phyloP scores from a whole-genome alignment of 371 early-diverging fungal species.

The Nematocida parisii region DNA sequence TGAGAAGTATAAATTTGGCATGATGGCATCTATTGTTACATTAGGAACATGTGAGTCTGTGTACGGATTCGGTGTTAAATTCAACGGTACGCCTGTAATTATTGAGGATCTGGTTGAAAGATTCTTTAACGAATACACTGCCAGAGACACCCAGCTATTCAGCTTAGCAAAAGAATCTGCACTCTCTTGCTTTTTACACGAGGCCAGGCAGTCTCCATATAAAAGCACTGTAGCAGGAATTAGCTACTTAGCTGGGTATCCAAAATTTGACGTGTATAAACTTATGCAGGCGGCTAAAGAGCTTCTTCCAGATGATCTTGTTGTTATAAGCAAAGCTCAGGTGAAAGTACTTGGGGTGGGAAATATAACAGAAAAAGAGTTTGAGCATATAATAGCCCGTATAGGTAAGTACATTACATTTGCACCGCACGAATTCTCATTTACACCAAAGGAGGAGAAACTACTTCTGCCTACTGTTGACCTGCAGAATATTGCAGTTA shows the following conservation, averaged over 20 bases:
- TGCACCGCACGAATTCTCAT: neutral
- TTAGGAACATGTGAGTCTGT: neutral
- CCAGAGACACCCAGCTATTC: slow-evolving; percentile 24
- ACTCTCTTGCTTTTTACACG: slow-evolving; percentile 19
- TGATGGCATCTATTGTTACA: slow-evolving; percentile 30
- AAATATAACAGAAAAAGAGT: slow-evolving; percentile 39
- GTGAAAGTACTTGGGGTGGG: slow-evolving; percentile 33
- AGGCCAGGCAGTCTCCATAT: slow-evolving; percentile 43
- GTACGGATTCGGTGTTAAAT: neutral
- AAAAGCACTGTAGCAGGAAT: slow-evolving; percentile 24
- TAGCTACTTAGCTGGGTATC: slow-evolving; percentile 2
- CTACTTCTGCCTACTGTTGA: slow-evolving; percentile 22
- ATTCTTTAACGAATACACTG: slow-evolving; percentile 43
- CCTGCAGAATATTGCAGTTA: slow-evolving; percentile 36
- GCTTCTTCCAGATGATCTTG: slow-evolving; percentile 25
- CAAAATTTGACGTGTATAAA: neutral
- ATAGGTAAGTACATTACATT: slow-evolving; percentile 14
- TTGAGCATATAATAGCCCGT: neutral
- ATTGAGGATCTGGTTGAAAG: slow-evolving; percentile 53
- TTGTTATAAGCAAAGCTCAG: slow-evolving; percentile 1
- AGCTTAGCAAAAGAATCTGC: slow-evolving; percentile 50
- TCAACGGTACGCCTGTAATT: slow-evolving; percentile 42
- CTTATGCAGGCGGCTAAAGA: slow-evolving; percentile 20
- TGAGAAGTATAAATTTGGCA: slow-evolving; percentile 44
- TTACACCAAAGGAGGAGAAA: neutral